Evolutionary conservation across 2,329 filamentous ascomycete genomes (phyloP), one percentile per base, ranked within the genome.

Genomic region (Dryadomyces quercivorus): DNA sequence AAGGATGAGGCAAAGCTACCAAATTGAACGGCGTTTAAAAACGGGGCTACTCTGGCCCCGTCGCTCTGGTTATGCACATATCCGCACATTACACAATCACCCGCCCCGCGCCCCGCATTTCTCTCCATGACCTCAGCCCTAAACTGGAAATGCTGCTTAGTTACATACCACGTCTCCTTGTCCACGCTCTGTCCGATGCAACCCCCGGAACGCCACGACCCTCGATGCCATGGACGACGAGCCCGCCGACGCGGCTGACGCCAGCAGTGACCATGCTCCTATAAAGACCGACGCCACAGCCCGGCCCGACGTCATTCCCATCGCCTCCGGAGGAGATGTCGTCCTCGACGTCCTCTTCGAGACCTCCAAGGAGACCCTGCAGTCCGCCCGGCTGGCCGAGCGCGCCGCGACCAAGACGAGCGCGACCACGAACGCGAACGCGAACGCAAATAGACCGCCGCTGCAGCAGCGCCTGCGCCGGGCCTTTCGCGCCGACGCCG

Each of bases 301-400:
- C n/a, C n/a, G n/a, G n/a, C 26, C 3, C 31, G 10, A 20, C 20
- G 63, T 80, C 53, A 45, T 81, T 46, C 69, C 73, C 36, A 76
- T 88, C 51, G 75, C 75, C 21, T 60, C 72, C 4, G 68, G 70
- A 16, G 86, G 86, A 40, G 82, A 89, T 62, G 66, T 88, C 20
- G 65, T 89, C 36, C 74, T 90, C 15, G 75, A 82, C 57, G 76
- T 88, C 40, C 75, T 75, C 8, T 86, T 88, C 62, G 76, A 82
- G 58, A 82, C 78, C 40, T 80, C 75, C 2, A 69, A 67, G 46
- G 68, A 75, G 57, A 73, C 74, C 47, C 69, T 83, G 63, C 69
- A 69, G 53, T 67, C 69, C 26, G 70, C 68, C 57, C 71, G 68
- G 55, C 77, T 67, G 63, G 72, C 66, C 15, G 60, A 64, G 53